Base-by-base conservation (phyloP, 345 rosid genomes). In the Hevea brasiliensis region DNA sequence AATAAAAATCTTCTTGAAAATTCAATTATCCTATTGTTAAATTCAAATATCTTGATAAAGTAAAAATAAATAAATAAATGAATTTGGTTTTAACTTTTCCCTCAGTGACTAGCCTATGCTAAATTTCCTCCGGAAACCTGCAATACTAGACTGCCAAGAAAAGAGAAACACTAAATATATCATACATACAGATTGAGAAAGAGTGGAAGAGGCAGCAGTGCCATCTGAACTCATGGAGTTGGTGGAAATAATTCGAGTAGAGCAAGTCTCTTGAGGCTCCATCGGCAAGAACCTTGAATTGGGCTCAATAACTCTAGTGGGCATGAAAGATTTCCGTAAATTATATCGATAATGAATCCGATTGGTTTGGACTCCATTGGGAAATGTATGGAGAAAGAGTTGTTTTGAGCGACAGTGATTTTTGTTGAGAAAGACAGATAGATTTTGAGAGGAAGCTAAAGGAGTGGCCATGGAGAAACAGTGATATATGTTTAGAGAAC, bases 181-280 rank as follows among this genome's bases (percentile, higher is more conserved):
- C 4, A 9, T 48, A 67, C 84, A 54, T 65, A 89, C 97, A 35
- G 70, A 81, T 56, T 80, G 75, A 68, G 93, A 79, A 47, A 87
- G 51, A 2, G 92, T 75, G 73, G 94, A 70, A 41, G 80, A 68
- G n/a, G 35, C 12, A 37, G 86, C 47, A 71, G 57, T 84, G 44
- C 87, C 87, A 40, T 75, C 89, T 20, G 85, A 72, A 55, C 84
- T 81, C 67, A 50, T 27, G 0, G 97, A 88, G 27, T 86, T 78
- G 67, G 66, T 58, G 60, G 73, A 74, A 63, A 85, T 35, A 7
- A 55, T 76, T 61, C 91, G 72, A 21, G 3, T 23, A 18, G 80
- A 80, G 47, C 40, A 59, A 66, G 62, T 50, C 9, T 82, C 83
- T 23, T 17, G 77, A 37, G 79, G 27, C 72, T 41, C 86, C 86